Evolutionary conservation across 2,329 filamentous ascomycete genomes (phyloP), one percentile per base, ranked within the genome.

Genomic region (Chaetothyriales sp.): DNA sequence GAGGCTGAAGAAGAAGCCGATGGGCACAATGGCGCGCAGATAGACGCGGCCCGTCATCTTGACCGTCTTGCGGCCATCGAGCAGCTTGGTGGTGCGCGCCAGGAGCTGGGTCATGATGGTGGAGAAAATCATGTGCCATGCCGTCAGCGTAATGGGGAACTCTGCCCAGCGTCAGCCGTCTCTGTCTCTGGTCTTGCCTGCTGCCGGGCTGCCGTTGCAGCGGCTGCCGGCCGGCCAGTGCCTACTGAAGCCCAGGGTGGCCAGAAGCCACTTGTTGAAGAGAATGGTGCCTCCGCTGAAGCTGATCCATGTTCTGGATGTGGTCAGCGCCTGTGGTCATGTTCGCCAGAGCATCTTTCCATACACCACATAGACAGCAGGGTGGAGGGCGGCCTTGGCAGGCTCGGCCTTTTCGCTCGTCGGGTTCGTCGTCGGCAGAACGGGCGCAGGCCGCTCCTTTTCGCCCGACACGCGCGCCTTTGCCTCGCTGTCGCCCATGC

Each of bases 201-300:
- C 46, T 18, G 18, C 28, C 8, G 22, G n/a, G n/a, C n/a, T n/a
- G n/a, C n/a, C n/a, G n/a, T n/a, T n/a, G n/a, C n/a, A n/a, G n/a
- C n/a, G n/a, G n/a, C n/a, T n/a, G n/a, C n/a, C 10, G n/a, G 46
- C 4, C 9, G n/a, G n/a, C 18, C 4, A 25, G 25, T 22, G 66
- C 70, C 61, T 66, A 73, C 70, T 72, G 65, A 71, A 77, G 55
- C 69, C 71, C 70, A 62, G 77, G 43, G 84, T 89, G 64, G 90
- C 83, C 57, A 97, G 78, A 64, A 98, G 88, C 81, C 87, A 95
- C 80, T 98, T 98, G 82, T 98, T 97, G 83, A 95, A 97, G 56
- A 98, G 77, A 68, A 98, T 98, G 66, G 97, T 89, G 63, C 85
- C 87, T 44, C 89, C 95, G 65, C 87, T 94, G 68, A 95, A 77